Evolutionary conservation across 2,329 filamentous ascomycete species (phyloP).

Genomic region (Claviceps pusilla): DNA sequence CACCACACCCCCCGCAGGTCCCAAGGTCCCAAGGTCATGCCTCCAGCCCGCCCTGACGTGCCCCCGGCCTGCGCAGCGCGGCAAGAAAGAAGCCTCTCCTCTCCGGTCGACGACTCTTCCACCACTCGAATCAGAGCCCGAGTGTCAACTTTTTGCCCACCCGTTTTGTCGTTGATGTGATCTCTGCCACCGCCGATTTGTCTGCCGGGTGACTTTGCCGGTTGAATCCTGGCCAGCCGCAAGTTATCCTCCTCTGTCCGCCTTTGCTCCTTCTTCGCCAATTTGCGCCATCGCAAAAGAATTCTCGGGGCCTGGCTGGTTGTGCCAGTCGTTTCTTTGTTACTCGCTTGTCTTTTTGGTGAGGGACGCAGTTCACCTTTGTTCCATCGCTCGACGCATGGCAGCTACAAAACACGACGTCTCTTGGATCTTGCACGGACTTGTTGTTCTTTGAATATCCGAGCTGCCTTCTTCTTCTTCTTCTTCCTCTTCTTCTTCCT

Average conservation of each 20-base stretch:
- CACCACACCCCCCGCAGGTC: no score
- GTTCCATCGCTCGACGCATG: neutral
- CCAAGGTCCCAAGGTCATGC: no score
- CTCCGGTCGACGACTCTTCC: neutral
- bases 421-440: neutral
- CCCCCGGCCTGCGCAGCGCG: neutral
- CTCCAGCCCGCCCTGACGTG: neutral
- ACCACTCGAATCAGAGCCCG: neutral
- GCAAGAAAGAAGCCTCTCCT: neutral
- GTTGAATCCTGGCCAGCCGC: neutral
- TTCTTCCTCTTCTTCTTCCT: no score
- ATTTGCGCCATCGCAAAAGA: neutral
- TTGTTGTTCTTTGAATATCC: neutral
- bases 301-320: neutral
- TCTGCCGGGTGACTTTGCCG: neutral
- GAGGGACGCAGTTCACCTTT: neutral
- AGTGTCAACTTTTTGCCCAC: neutral
- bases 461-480: neutral
- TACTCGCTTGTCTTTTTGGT: neutral
- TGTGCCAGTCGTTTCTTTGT: neutral
- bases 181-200: neutral
- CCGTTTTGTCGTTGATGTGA: neutral
- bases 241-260: neutral
- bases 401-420: neutral
- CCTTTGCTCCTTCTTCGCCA: neutral